Conservation (phyloP, 2,329 filamentous ascomycete genomes). For the Fusarium sp. region DNA sequence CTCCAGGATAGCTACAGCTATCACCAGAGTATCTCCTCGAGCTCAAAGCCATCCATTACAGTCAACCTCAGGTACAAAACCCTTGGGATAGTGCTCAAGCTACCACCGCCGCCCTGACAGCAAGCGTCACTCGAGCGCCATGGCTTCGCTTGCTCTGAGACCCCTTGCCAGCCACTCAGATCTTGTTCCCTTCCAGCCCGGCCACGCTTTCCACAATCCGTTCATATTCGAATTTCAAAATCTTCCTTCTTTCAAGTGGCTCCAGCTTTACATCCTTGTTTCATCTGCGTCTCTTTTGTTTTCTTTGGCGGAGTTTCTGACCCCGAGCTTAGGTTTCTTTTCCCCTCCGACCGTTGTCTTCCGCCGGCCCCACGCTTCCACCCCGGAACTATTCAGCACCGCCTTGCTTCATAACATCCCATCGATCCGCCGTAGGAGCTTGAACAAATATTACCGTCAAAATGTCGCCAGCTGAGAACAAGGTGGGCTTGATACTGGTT, state of each 20-base stretch:
- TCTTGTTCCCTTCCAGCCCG: conserved; percentile 33
- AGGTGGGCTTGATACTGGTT: conserved; percentile 47
- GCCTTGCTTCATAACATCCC: conserved; percentile 15
- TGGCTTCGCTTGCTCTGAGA: conserved; percentile 35
- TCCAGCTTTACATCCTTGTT: conserved; percentile 17
- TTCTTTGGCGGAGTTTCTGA: conserved; percentile 23
- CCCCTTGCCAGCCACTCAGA: conserved; percentile 41
- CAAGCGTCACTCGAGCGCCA: conserved; percentile 39
- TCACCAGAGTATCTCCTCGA: not conserved
- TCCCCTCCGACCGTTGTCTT: conserved; percentile 19
- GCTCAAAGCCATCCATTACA: conserved; percentile 14
- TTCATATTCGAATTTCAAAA: conserved; percentile 32
- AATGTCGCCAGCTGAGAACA: conserved; percentile 54
- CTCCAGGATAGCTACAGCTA: conserved; percentile 22
- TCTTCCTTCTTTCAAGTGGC: conserved; percentile 19
- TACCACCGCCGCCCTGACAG: conserved; percentile 35
- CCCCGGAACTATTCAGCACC: conserved; percentile 27
- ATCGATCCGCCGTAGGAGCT: conserved; percentile 27
- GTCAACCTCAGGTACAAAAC: conserved; percentile 39
- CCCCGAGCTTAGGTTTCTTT: conserved; percentile 27
- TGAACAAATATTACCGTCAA: conserved; percentile 34
- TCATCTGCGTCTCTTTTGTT: conserved; percentile 23
- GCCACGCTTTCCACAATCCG: conserved; percentile 29
- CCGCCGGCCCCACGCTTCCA: conserved; percentile 25
- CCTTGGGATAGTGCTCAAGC: conserved; percentile 28